phyloP scores from a whole-genome alignment of 192 early-diverging fungal species.

The Powellomyces hirtus region DNA sequence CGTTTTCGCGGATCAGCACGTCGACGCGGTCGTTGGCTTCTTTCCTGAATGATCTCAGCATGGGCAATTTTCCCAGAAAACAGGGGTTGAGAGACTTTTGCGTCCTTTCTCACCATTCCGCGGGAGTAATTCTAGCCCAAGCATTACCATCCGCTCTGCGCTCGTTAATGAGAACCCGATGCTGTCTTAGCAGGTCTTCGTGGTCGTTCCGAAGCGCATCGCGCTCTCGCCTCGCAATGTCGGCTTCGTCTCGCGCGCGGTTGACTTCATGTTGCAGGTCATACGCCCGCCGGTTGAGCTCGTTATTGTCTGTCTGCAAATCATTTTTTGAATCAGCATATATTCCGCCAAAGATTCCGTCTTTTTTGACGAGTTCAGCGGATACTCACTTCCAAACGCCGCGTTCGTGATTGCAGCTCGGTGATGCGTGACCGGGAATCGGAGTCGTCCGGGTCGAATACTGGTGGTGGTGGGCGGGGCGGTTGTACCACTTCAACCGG shows the following conservation, averaged over 20 bases:
- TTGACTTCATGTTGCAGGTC: background rate
- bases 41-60: no score
- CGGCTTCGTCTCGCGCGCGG: background rate
- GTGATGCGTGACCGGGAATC: background rate
- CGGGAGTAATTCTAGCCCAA: background rate
- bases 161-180: background rate
- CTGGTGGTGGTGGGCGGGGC: background rate
- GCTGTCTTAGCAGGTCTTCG: background rate
- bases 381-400: background rate
- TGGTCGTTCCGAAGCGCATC: background rate
- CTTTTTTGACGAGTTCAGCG: background rate
- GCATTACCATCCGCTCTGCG: background rate
- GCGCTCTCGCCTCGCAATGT: background rate
- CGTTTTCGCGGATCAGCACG: constrained; percentile 42
- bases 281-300: background rate
- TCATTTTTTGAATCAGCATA: background rate
- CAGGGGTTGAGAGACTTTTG: no score
- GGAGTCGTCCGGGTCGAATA: background rate
- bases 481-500: no score
- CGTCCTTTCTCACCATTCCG: constrained; percentile 1
- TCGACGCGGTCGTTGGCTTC: constrained; percentile 29
- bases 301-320: background rate
- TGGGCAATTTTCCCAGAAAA: no score
- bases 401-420: background rate
- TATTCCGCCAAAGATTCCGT: background rate